Evolutionary conservation across 805 yeast species (phyloP), one percentile per base, ranked within the genome.

Genomic region (Suhomyces sp.): DNA sequence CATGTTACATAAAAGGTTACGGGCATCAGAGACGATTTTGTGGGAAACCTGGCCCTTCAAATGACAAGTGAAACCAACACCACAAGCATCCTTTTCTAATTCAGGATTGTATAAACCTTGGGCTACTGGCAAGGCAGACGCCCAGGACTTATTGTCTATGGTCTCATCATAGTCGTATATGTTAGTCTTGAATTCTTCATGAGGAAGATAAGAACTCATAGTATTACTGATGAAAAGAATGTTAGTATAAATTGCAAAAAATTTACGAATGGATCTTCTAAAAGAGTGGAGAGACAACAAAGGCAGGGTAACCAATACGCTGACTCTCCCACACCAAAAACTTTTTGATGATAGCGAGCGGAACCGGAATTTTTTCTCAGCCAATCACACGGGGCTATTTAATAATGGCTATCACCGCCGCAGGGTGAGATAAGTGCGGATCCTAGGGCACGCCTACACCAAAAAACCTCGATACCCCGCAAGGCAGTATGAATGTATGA

Each of bases 51-150:
- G 67, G 52, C 97, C 97, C 70, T 91, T 89, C 74, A 92, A 87
- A 75, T 93, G 89, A 69, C 97, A 89, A 45, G 96, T 89, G 72
- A 93, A 93, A 56, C 99, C 99, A 47, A 94, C 98, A 76, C 99
- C 99, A 80, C 99, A 93, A 46, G 97, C 97, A 66, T 93, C 99
- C 64, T 90, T 89, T 69, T 93, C 99, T 61, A 78, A 82, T 52
- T 88, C 94, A 9, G 98, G 99, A 69, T 94, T 89, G 72, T 93
- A 93, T 49, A 93, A 83, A 35, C 97, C 98, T 72, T 91, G 86
- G 59, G 84, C 84, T 44, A 82, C 80, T 46, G 98, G 98, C 57
- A 93, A 78, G 8, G 94, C 80, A 46, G 87, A 83, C 21, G 97
- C 97, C 98, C 98, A 93, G 3, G 97, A 86, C 60, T 76, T 83